A percentile compares a stretch with the other conserved stretches of the same genome.
Evolutionary conservation across 306 rosid species (phyloP).

Genomic region (Prunus padus): DNA sequence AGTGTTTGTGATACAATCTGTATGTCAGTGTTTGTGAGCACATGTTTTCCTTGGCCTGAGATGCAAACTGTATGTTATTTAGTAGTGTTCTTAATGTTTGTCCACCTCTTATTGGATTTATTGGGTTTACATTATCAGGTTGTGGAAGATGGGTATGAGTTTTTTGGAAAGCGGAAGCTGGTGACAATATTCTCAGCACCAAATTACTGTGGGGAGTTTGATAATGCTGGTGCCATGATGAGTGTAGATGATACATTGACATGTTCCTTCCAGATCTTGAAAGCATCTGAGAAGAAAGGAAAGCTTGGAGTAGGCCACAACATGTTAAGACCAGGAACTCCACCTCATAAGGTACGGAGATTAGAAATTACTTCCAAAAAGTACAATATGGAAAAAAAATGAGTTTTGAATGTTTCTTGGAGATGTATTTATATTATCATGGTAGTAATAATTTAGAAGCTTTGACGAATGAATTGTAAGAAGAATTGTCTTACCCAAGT

Average conservation of each 20-base stretch:
- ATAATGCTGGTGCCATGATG: conserved; percentile 69
- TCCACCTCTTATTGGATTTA: background rate
- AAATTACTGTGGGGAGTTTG: conserved; percentile 51
- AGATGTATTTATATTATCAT: background rate
- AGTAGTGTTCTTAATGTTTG: background rate
- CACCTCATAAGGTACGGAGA: conserved; percentile 46
- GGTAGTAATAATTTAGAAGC: background rate
- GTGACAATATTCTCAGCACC: conserved; percentile 59
- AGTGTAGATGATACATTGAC: conserved; percentile 64
- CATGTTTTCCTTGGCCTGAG: background rate
- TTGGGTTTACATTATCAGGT: conserved; percentile 28
- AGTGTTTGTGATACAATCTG: background rate
- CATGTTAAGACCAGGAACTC: conserved; percentile 50
- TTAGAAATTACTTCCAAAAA: background rate
- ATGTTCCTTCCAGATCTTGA: conserved; percentile 59
- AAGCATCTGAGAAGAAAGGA: conserved; percentile 56
- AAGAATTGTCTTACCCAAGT: background rate
- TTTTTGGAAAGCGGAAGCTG: conserved; percentile 57
- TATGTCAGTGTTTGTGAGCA: background rate
- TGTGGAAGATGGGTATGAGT: conserved; percentile 61
- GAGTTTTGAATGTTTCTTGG: background rate
- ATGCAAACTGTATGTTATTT: background rate
- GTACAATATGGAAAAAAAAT: background rate
- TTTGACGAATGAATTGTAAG: background rate
- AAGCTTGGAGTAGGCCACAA: conserved; percentile 37